A percentile compares a stretch with the other conserved stretches of the same genome.
These are phyloP conservation scores for Theileria luwenshuni DNA, from an alignment of 169 alveolate species.

Conservation along the genomic window DNA sequence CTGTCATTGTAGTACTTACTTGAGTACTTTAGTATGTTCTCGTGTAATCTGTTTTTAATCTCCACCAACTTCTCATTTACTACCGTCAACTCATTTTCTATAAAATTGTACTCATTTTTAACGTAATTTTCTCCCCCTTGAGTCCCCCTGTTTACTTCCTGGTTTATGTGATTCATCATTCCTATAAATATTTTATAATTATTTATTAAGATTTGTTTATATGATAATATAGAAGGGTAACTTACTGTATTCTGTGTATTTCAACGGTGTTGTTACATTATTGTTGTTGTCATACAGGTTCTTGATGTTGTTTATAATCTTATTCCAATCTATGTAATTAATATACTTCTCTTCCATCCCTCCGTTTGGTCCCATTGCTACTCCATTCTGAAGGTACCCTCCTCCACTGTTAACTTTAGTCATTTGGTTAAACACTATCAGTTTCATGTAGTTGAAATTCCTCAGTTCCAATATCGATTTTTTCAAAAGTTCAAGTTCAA, in stretches of 20 bases:
- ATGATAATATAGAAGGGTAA: background rate
- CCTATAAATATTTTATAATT: conserved; percentile 15
- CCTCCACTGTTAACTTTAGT: background rate
- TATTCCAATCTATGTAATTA: conserved; percentile 20
- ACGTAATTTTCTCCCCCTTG: conserved; percentile 19
- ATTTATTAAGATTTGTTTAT: no score
- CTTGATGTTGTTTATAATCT: conserved; percentile 9
- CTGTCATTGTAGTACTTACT: conserved; percentile 13
- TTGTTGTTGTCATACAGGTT: background rate
- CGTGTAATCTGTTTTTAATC: conserved; percentile 30
- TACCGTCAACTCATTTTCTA: conserved; percentile 32
- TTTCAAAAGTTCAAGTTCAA: conserved; percentile 48
- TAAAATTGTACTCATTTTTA: conserved; percentile 38
- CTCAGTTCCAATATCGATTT: conserved; percentile 48
- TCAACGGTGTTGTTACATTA: background rate
- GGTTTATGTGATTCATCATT: background rate
- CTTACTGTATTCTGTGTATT: conserved; percentile 1
- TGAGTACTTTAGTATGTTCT: conserved; percentile 35
- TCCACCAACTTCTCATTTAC: conserved; percentile 27
- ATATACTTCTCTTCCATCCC: conserved; percentile 25
- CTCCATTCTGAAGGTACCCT: background rate
- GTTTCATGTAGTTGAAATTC: background rate
- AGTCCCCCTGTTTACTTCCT: conserved; percentile 24
- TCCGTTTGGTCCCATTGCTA: conserved; percentile 13
- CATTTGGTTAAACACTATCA: background rate